Evolutionary conservation across 1,284 basidiomycete genomes (phyloP).

Genomic region (Apiotrichum brassicae): DNA sequence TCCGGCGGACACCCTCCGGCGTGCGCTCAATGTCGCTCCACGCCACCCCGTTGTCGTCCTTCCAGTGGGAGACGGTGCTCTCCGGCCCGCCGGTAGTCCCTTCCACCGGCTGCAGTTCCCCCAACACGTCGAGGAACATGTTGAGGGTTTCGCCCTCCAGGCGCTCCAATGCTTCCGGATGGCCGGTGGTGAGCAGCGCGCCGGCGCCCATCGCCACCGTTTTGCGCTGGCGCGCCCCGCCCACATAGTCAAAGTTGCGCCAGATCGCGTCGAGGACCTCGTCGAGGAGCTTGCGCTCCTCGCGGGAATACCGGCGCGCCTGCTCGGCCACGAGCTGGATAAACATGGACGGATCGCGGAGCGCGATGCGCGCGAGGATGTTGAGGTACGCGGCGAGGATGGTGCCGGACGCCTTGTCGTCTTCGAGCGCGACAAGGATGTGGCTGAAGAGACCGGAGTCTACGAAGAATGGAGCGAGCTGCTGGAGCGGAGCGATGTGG

Average conservation of each 20-base stretch:
- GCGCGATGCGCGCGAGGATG: constrained; percentile 38
- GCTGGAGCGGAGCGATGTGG: constrained; percentile 26
- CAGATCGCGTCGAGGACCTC: constrained; percentile 45
- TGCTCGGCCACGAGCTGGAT: constrained; percentile 36
- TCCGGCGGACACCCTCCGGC: constrained; percentile 36
- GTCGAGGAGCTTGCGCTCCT: constrained; percentile 35
- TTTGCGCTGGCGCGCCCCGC: constrained; percentile 41
- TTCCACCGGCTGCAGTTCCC: constrained; percentile 65
- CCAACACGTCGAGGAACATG: constrained; percentile 82
- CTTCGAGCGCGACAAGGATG: constrained; percentile 39
- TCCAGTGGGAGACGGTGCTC: constrained; percentile 31
- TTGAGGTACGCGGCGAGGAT: constrained; percentile 42
- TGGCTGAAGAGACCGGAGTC: constrained; percentile 40
- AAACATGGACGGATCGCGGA: constrained; percentile 37
- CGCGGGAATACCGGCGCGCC: constrained; percentile 23
- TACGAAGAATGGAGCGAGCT: constrained; percentile 33
- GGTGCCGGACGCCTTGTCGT: constrained; percentile 43
- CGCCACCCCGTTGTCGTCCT: constrained; percentile 28
- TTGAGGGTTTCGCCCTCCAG: constrained; percentile 55
- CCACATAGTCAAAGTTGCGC: constrained; percentile 47
- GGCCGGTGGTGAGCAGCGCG: constrained; percentile 53
- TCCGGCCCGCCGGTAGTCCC: constrained; percentile 23
- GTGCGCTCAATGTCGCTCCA: constrained; percentile 38
- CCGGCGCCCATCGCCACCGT: constrained; percentile 45
- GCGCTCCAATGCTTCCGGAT: constrained; percentile 64